These are phyloP conservation scores for Oidium heveae DNA, from an alignment of 2,329 filamentous ascomycete genomes.

Conservation along the genomic window DNA sequence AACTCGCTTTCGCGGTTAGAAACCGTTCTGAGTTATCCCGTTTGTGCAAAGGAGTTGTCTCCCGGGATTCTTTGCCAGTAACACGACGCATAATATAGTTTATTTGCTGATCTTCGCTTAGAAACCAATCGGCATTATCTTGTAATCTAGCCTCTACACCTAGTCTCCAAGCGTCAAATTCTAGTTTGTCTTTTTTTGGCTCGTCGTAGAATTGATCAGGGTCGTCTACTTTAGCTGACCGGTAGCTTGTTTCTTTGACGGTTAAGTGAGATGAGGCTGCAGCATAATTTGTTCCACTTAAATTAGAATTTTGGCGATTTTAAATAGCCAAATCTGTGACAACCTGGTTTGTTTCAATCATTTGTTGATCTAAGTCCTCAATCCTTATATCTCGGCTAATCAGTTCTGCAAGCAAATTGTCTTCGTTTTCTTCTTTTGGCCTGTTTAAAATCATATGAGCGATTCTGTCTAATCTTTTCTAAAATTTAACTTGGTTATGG, in stretches of 20 bases:
- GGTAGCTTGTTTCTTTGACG: background rate
- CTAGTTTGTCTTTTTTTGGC: background rate
- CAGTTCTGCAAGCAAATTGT: background rate
- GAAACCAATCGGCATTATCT: background rate
- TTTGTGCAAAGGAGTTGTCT: background rate
- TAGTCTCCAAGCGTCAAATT: background rate
- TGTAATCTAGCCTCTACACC: background rate
- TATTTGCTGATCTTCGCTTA: background rate
- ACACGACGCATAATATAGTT: background rate
- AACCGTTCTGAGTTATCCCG: background rate
- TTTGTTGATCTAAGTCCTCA: background rate
- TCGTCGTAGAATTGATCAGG: background rate
- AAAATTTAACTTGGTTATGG: background rate
- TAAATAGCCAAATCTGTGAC: background rate
- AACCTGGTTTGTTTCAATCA: background rate
- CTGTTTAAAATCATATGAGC: background rate
- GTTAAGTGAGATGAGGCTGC: background rate
- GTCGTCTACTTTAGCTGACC: background rate
- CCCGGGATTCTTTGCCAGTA: background rate
- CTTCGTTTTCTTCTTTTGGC: background rate
- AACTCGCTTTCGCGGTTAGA: background rate
- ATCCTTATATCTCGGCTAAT: background rate
- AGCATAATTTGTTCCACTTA: background rate
- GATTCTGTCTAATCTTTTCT: background rate
- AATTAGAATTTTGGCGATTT: background rate